Evolutionary conservation across 2,329 filamentous ascomycete genomes (phyloP).

Genomic region (Didymella pinodella): DNA sequence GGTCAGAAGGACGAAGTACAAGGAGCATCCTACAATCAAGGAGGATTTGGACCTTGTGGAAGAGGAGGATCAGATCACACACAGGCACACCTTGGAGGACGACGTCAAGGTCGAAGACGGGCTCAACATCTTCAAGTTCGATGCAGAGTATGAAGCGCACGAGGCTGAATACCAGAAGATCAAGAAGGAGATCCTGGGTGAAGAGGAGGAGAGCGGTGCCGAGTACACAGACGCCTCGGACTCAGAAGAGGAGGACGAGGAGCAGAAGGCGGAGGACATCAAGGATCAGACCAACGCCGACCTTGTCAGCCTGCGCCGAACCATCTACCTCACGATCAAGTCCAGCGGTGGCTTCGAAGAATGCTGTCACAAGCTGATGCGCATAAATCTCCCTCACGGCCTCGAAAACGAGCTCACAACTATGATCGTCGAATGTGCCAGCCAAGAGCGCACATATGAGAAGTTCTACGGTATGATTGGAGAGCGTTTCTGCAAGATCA

Average conservation of each 20-base stretch:
- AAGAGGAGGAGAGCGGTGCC: conserved; percentile 75
- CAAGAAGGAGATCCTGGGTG: conserved; percentile 92
- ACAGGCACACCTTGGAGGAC: conserved; percentile 76
- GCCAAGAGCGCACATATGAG: conserved; percentile 94
- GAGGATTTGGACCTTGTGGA: conserved; percentile 95
- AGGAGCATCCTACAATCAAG: conserved; percentile 88
- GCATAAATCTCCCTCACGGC: conserved; percentile 82
- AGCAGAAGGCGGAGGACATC: conserved; percentile 88
- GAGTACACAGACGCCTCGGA: conserved; percentile 68
- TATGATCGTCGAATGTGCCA: conserved; percentile 97
- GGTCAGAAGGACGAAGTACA: conserved; percentile 94
- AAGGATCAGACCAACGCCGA: conserved; percentile 98
- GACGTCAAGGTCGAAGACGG: conserved; percentile 84
- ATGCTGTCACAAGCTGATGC: conserved; percentile 94
- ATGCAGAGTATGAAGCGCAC: conserved; percentile 86
- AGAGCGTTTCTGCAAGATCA: conserved; percentile 94
- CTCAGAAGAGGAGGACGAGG: conserved; percentile 76
- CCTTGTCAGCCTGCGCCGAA: conserved; percentile 88
- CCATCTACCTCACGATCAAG: conserved; percentile 98
- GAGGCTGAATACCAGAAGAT: conserved; percentile 89
- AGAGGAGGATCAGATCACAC: conserved; percentile 97
- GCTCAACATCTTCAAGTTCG: conserved; percentile 95
- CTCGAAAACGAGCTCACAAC: conserved; percentile 90
- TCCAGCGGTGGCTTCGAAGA: conserved; percentile 96
- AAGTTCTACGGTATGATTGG: conserved; percentile 97